phyloP scores from a whole-genome alignment of 1,139 yeast species.

The Yamadazyma atmosphaerica region DNA sequence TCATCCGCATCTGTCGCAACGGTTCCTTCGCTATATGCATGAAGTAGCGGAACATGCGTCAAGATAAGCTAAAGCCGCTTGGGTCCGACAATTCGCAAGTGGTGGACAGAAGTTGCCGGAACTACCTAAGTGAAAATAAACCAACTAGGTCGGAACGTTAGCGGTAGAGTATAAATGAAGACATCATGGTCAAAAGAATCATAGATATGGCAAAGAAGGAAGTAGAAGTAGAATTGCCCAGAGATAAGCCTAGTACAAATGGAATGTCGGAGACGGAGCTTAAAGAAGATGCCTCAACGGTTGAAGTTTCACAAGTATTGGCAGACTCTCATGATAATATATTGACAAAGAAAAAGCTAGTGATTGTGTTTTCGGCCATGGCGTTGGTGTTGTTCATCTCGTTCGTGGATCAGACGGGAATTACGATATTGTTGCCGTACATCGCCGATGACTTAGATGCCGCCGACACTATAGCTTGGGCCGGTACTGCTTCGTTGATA shows the following conservation, averaged over 20 bases:
- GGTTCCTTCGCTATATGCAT: too few relatives aligned
- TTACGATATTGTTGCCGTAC: constrained; percentile 41
- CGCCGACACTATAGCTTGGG: constrained; percentile 45
- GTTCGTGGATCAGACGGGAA: constrained; percentile 42
- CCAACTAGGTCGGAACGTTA: too few relatives aligned
- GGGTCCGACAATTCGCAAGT: not conserved
- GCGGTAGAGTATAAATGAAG: too few relatives aligned
- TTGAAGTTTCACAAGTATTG: constrained; percentile 1
- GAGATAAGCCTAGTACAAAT: not conserved
- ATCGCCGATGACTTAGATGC: constrained; percentile 41
- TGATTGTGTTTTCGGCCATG: constrained; percentile 26
- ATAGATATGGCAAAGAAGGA: too few relatives aligned
- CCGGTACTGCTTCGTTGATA: constrained; percentile 45
- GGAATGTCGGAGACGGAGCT: not conserved
- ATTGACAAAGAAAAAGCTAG: constrained; percentile 24
- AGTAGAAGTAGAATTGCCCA: too few relatives aligned
- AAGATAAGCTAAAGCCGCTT: not conserved
- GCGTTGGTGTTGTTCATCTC: constrained; percentile 31
- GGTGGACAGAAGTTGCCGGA: too few relatives aligned
- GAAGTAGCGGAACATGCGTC: not conserved
- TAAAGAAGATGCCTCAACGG: not conserved
- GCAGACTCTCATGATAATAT: constrained; percentile 29
- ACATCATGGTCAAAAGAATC: too few relatives aligned
- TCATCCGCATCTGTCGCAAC: too few relatives aligned
- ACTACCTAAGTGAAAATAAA: too few relatives aligned